phyloP scores from a whole-genome alignment of 768 basidiomycete species.

The Lentinula sp. region DNA sequence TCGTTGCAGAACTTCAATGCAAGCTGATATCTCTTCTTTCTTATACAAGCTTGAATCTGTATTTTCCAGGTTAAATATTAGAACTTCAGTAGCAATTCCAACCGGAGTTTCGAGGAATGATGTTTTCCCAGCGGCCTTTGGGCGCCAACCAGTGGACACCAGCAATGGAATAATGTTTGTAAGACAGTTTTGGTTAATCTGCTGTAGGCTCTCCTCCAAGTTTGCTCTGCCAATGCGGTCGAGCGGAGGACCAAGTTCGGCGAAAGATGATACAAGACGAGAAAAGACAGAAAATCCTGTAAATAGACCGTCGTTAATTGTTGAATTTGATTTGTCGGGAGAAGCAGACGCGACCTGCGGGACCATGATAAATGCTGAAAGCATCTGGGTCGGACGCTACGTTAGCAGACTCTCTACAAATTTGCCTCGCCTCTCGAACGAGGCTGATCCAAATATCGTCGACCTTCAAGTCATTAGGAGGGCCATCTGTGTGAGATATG shows the following conservation, averaged over 20 bases:
- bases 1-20: background rate
- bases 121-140: background rate
- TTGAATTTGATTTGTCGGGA: background rate
- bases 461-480: background rate
- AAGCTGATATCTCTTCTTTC: background rate
- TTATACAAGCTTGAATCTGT: background rate
- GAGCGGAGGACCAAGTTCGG: constrained; percentile 4
- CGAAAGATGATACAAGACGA: background rate
- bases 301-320: background rate
- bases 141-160: background rate
- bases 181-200: background rate
- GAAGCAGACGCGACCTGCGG: background rate
- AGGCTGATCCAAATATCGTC: constrained; percentile 4
- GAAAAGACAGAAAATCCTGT: background rate
- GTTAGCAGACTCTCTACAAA: background rate
- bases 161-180: background rate
- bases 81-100: constrained; percentile 3
- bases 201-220: background rate
- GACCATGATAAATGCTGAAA: constrained; percentile 1
- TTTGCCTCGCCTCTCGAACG: background rate
- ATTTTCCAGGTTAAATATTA: background rate
- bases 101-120: constrained; percentile 7
- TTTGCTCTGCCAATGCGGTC: constrained; percentile 1
- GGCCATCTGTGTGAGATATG: constrained; percentile 3
- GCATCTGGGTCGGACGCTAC: background rate